Base-by-base conservation (phyloP, 1,139 yeast species). In the Zygotorulaspora mrakii region DNA sequence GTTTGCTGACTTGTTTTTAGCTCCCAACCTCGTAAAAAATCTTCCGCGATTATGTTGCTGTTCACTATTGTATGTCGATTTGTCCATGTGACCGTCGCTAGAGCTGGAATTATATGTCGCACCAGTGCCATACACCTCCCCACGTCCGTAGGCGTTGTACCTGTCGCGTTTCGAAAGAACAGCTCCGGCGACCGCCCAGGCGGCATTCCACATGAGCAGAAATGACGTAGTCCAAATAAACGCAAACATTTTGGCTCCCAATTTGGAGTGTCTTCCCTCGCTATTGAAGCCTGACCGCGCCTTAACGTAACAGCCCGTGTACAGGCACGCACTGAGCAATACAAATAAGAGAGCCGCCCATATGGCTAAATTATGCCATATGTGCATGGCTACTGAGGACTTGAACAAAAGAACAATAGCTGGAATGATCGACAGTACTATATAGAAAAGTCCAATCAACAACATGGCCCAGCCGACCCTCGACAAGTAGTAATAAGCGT, bases 401-500 rank as follows among this genome's bases (percentile, higher is more conserved):
- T 35, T 33, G 36, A 52, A 46, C 17, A 50, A 24, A 13, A 37
- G 25, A 14, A 48, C 28, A 7, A 45, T 32, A 8, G 69, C 57
- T 27, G 75, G 68, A 31, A 77, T 34, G 29, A 78, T 55, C 12
- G 50, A 34, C 75, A 68, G 52, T 3, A 75, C 63, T n/a, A 75
- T 62, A 57, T 80, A 80, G 27, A 73, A 65, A 39, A 82, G 63
- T 5, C 79, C 83, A 45, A 82, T 67, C 35, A 85, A 58, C 60
- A 73, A 68, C 65, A 82, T 80, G 1, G 85, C 84, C 71, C 76
- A 84, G 16, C 83, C 79, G 50, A 77, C 71, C 50, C 87, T 74
- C 14, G 86, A 71, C 53, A 79, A 64, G 63, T 77, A 81, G 64
- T 70, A 85, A 61, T 74, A 82, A 23, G 71, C 59, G 45, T 71